phyloP scores from a whole-genome alignment of 2,329 filamentous ascomycete genomes.

The Fusarium zealandicum region DNA sequence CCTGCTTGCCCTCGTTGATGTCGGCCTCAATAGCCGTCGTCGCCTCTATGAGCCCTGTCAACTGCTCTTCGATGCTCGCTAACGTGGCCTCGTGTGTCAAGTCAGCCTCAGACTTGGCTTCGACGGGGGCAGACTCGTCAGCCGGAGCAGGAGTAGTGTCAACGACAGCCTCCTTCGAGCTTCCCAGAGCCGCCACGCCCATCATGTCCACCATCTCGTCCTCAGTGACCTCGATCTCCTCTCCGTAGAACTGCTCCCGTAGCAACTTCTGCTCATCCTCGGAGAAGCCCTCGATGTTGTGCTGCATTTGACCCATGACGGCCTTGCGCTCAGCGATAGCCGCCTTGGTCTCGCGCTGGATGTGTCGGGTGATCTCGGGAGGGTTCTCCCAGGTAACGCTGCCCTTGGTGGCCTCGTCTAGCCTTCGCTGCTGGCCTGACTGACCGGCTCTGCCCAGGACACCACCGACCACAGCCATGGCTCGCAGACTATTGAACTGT shows the following conservation, averaged over 20 bases:
- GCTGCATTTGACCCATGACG: conserved; percentile 48
- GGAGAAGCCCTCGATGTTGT: conserved; percentile 47
- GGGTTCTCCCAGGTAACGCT: conserved; percentile 67
- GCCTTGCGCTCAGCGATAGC: conserved; percentile 46
- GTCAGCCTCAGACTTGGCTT: not conserved
- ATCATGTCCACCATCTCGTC: conserved; percentile 48
- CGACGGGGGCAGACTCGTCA: not conserved
- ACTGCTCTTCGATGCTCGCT: conserved; percentile 32
- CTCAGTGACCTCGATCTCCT: conserved; percentile 44
- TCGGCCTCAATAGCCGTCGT: conserved; percentile 35
- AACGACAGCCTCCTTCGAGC: conserved; percentile 16
- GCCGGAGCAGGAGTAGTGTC: conserved; percentile 6
- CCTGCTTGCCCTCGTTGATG: conserved; percentile 32
- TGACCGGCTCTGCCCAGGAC: conserved; percentile 86
- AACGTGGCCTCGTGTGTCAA: conserved; percentile 13
- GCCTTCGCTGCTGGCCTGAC: conserved; percentile 73
- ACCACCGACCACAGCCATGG: conserved; percentile 81
- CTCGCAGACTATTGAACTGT: conserved; percentile 69
- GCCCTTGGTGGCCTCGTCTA: conserved; percentile 68
- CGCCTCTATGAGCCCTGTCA: conserved; percentile 27
- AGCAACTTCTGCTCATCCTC: conserved; percentile 50
- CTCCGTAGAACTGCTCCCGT: conserved; percentile 36
- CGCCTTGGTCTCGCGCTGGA: conserved; percentile 44
- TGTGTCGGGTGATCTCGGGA: conserved; percentile 51
- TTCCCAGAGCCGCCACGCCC: conserved; percentile 37